Evolutionary conservation across 306 rosid genomes (phyloP).

Genomic region (Begonia masoniana): DNA sequence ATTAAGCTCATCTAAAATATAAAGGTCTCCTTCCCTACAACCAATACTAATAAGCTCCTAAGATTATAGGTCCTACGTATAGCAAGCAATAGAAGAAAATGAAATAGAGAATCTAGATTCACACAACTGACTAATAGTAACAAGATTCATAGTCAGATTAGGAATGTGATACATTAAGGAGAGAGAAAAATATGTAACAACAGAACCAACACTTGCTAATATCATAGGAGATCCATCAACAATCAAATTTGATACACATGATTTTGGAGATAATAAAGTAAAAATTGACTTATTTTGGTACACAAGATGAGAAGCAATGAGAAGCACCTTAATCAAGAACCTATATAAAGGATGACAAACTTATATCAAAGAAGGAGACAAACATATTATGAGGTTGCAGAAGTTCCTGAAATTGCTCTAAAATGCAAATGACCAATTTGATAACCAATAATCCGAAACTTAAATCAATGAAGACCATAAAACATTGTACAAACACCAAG

Average conservation of each 20-base stretch:
- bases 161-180: slow-evolving; percentile 3
- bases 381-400: not conserved
- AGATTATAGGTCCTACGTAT: not conserved
- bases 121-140: not conserved
- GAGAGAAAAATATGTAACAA: not conserved
- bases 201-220: not conserved
- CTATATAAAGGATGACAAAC: not conserved
- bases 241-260: not conserved
- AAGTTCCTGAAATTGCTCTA: not conserved
- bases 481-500: too few species aligned
- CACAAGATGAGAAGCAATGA: not conserved
- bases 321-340: not conserved
- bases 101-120: not conserved
- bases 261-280: not conserved
- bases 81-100: not conserved
- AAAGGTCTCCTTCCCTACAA: not conserved
- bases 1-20: too few species aligned
- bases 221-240: not conserved
- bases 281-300: not conserved
- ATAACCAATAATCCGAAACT: too few species aligned
- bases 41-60: not conserved
- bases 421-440: too few species aligned
- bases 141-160: not conserved
- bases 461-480: too few species aligned
- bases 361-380: not conserved